Base-by-base conservation (phyloP, 768 basidiomycete species). In the Dioszegia crocea region DNA sequence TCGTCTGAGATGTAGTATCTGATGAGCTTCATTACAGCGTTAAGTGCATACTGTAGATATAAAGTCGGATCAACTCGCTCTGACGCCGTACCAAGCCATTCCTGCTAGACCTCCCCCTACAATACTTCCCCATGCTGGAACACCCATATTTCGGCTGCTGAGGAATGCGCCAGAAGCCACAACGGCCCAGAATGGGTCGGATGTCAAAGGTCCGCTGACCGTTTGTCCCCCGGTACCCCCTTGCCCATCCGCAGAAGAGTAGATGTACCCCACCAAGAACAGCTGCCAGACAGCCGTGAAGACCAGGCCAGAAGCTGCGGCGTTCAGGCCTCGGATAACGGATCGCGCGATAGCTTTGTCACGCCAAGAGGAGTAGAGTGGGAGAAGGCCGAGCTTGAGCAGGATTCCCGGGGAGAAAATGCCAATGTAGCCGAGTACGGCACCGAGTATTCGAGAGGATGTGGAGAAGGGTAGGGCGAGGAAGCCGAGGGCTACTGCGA, bases 181-280 rank as follows among this genome's bases (percentile, higher is more conserved):
- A 17, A 80, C 80, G 33, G 81, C 70, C 82, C 82, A 83, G 79
- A 81, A 83, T 1, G 81, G 81, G 50, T 83, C 79, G 11, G 71
- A 56, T 14, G 68, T 72, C 1, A 76, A 56, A 5, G 71, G 56
- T 24, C 65, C 65, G 14, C 51, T 64, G 39, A 67, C 61, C 41
- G 56, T 64, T 69, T 63, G 62, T 38, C 61, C 41, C 57, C 61
- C 49, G 16, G 61, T 59, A 46, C 26, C 30, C 2, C 29, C 29
- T 31, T 21, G 47, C 27, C 55, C 46, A 47, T 24, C 51, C 9
- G 41, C 39, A 39, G 40, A 39, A 27, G 56, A 41, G 30, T 60
- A 60, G n/a, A 59, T 56, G 31, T 48, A 66, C 44, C 49, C 54
- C 33, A 63, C 61, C 19, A 67, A 55, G 60, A 64, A 67, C 43